Evolutionary conservation across 352 stramenopile species (phyloP), one percentile per base, ranked within the genome.

Genomic region (Phytophthora rubi): DNA sequence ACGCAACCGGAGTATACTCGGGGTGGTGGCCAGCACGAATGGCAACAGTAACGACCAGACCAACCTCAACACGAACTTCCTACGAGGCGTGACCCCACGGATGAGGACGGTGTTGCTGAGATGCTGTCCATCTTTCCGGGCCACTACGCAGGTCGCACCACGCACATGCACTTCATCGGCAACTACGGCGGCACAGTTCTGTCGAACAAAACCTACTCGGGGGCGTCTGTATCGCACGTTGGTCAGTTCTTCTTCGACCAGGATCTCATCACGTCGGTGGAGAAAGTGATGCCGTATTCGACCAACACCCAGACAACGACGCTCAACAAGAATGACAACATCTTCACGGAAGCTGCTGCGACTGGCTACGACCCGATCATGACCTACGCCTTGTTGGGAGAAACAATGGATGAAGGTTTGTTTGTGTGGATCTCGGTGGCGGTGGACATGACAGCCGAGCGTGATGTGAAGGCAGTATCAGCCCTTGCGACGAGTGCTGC

Each of bases 191-290:
- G 70, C 1, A 62, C 37, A 3, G 70, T 77, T 21, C 65, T 73
- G 1, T 28, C 53, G 5, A 74, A 77, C 48, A 62, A 67, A 9
- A 77, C 70, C 0, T 77, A 77, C 51, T 65, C 65, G 15, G 70
- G 70, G n/a, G 52, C 55, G 1, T 73, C 62, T 13, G 58, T 70
- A 3, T 53, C 65, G 0, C 70, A 73, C 18, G 70, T 77, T 8
- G 65, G 65, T 26, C 70, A 77, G 49, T 69, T 73, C 51, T 77
- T 70, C 60, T 74, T 76, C 39, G 65, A 77, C 51, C 65, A 77
- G 39, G 53, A 65, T 12, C 55, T 77, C 12, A 71, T 74, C 32
- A 66, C 65, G 21, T 44, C 39, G 4, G 70, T 74, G n/a, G 55
- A 61, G 5, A 37, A 15, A 23, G 55, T 66, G 13, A 10, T 35